Conservation (phyloP, 257 asterid genomes). For the Solanum chiquidenum region DNA sequence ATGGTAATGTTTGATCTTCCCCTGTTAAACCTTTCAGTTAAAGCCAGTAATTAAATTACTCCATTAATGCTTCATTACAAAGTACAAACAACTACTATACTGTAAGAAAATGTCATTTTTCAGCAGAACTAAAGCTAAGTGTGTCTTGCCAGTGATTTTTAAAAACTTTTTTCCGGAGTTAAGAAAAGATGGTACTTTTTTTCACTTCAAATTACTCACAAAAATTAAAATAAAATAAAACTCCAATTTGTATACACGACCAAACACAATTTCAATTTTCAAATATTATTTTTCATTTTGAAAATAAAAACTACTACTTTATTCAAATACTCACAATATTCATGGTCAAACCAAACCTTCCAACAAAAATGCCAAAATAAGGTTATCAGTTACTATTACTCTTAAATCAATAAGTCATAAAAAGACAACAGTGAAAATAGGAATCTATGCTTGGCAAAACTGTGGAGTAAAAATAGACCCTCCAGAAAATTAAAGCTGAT, state of each 20-base stretch:
- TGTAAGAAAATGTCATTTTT: neutral
- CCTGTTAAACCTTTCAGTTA: neutral
- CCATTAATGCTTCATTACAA: neutral
- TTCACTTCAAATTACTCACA: neutral
- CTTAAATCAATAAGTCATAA: neutral
- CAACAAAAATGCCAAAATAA: neutral
- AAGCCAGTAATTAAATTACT: neutral
- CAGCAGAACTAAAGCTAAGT: neutral
- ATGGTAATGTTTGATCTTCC: neutral
- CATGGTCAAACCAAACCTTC: neutral
- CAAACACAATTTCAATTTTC: too few relatives aligned
- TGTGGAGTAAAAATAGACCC: constrained; percentile 5
- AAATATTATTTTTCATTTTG: neutral
- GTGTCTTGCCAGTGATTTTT: neutral
- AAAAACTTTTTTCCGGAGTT: neutral
- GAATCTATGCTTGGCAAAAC: neutral
- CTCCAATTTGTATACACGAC: neutral
- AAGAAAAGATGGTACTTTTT: neutral
- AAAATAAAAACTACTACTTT: neutral
- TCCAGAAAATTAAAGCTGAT: constrained; percentile 6
- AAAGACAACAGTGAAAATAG: neutral
- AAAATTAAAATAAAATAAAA: neutral
- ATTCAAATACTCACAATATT: neutral
- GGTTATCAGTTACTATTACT: neutral
- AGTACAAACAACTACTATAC: neutral